Conservation (phyloP, 176 grass and related monocot genomes). For the Oryza punctata region DNA sequence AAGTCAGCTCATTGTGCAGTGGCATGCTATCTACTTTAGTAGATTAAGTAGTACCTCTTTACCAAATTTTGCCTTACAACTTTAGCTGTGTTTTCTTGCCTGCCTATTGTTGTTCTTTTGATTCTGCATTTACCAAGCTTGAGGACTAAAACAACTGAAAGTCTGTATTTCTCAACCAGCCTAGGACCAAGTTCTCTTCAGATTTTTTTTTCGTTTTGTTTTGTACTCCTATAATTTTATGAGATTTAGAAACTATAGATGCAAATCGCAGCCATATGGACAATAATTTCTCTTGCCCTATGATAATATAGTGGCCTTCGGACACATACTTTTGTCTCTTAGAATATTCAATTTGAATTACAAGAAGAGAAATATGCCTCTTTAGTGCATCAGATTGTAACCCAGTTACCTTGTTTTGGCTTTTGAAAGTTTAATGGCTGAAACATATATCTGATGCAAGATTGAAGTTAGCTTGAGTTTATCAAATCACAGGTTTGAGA, state of each 20-base stretch:
- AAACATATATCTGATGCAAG: slow-evolving; percentile 70
- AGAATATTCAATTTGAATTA: slow-evolving; percentile 12
- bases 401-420: slow-evolving; percentile 34
- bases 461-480: slow-evolving; percentile 66
- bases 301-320: not conserved
- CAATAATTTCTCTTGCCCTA: slow-evolving; percentile 4
- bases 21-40: slow-evolving; percentile 9
- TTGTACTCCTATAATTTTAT: not conserved
- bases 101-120: not conserved
- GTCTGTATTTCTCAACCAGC: not conserved
- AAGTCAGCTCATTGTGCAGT: not conserved
- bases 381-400: slow-evolving; percentile 56
- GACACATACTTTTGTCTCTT: not conserved
- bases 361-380: slow-evolving; percentile 8
- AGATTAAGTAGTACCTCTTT: not conserved
- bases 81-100: not conserved
- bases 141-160: slow-evolving; percentile 1
- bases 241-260: slow-evolving; percentile 14
- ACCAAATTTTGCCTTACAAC: not conserved
- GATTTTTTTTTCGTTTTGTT: not conserved
- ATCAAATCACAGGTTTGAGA: slow-evolving; percentile 76
- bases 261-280: not conserved
- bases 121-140: not conserved
- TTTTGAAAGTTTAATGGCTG: slow-evolving; percentile 42
- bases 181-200: not conserved